Percentiles rank a stretch among this genome's conserved stretches.
Evolutionary conservation across 345 rosid species (phyloP).

Genomic region (Pistacia atlantica): DNA sequence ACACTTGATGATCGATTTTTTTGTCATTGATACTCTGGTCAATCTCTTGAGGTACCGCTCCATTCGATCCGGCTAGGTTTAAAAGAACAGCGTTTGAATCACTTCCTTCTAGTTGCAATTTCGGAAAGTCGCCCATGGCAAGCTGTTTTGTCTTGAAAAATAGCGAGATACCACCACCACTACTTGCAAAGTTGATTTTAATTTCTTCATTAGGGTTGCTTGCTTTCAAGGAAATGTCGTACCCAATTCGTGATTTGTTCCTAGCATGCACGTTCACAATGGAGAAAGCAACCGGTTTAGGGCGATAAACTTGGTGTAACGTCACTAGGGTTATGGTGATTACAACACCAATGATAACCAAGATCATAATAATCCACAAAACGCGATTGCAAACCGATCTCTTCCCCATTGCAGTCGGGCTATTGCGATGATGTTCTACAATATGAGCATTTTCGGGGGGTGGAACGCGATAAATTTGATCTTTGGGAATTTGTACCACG

Average conservation of each 20-base stretch:
- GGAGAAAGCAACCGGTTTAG: conserved; percentile 27
- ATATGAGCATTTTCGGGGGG: conserved; percentile 58
- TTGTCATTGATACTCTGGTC: conserved; percentile 17
- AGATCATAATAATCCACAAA: conserved; percentile 25
- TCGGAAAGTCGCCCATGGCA: conserved; percentile 41
- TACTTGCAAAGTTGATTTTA: conserved; percentile 32
- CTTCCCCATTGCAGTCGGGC: conserved; percentile 14
- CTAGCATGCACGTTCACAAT: conserved; percentile 17
- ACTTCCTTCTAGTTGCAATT: conserved; percentile 28
- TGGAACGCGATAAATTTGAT: conserved; percentile 66
- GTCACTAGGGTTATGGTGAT: conserved; percentile 21
- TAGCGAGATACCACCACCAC: conserved; percentile 26
- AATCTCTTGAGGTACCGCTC: conserved; percentile 18
- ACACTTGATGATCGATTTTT: conserved; percentile 21
- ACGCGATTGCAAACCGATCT: conserved; percentile 18
- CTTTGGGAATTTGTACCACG: conserved; percentile 66
- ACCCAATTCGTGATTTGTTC: conserved; percentile 12
- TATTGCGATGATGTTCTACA: conserved; percentile 36
- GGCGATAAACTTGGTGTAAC: conserved; percentile 18
- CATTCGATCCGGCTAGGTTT: conserved; percentile 21
- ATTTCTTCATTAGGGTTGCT: conserved; percentile 41
- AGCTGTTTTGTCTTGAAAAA: conserved; percentile 37
- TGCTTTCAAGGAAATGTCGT: conserved; percentile 29
- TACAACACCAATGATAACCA: conserved; percentile 23
- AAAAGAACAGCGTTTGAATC: conserved; percentile 22